Percentiles rank a stretch among this genome's conserved stretches.
Evolutionary conservation across 164 flowering plant genomes (phyloP).

Genomic region (Dillenia suffruticosa): DNA sequence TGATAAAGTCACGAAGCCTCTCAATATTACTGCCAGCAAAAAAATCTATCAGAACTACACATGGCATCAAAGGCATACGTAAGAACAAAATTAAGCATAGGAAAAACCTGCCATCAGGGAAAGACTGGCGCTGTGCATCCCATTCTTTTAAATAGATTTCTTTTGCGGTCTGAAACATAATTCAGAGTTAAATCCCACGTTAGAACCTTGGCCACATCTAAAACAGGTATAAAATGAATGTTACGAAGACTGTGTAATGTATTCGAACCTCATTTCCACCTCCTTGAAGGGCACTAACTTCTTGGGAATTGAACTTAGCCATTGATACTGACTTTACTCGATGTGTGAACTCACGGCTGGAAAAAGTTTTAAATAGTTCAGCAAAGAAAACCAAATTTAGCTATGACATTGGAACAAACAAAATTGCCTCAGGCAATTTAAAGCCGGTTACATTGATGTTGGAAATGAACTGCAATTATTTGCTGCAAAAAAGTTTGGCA

Average conservation of each 20-base stretch:
- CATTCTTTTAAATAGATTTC: slow-evolving; percentile 79
- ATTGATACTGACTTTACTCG: slow-evolving; percentile 94
- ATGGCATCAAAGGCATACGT: not conserved
- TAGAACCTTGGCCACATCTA: no score
- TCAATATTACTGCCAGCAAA: slow-evolving; percentile 67
- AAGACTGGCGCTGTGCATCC: slow-evolving; percentile 72
- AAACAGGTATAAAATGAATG: no score
- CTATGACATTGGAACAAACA: no score
- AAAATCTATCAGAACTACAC: slow-evolving; percentile 14
- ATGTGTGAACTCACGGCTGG: slow-evolving; percentile 96
- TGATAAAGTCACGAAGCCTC: slow-evolving; percentile 85
- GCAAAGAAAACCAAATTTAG: no score
- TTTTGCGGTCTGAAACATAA: slow-evolving; percentile 61
- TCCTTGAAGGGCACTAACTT: slow-evolving; percentile 83
- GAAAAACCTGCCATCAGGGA: slow-evolving; percentile 82
- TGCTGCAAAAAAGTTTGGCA: slow-evolving; percentile 9
- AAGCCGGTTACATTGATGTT: no score
- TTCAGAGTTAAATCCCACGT: no score
- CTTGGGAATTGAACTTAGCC: slow-evolving; percentile 96
- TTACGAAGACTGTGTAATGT: not conserved
- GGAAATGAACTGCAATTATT: no score
- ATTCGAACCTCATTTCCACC: slow-evolving; percentile 89
- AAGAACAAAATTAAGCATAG: not conserved
- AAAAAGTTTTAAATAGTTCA: slow-evolving; percentile 1
- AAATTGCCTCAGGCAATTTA: no score